Evolutionary conservation across 2,329 filamentous ascomycete species (phyloP).

Genomic region (Malbranchea zuffiana): DNA sequence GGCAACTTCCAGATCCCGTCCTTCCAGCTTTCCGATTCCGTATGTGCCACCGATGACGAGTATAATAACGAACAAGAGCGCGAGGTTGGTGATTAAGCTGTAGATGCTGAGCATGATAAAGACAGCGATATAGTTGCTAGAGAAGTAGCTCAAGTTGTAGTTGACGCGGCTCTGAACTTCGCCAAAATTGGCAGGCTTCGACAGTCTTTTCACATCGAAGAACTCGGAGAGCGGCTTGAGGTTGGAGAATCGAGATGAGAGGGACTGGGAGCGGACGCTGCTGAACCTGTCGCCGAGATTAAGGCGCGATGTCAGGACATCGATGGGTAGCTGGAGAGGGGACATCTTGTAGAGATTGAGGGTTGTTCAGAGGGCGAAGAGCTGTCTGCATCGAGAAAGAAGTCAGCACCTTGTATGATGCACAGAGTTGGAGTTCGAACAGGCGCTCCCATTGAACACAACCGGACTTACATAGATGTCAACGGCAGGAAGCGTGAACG

Average conservation of each 20-base stretch:
- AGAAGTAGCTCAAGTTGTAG: slow-evolving; percentile 96
- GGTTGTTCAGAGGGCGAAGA: neutral
- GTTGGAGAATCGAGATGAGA: slow-evolving; percentile 80
- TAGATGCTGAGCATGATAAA: slow-evolving; percentile 96
- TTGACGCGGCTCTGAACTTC: slow-evolving; percentile 88
- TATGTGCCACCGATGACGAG: slow-evolving; percentile 79
- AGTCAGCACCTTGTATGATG: too few relatives aligned
- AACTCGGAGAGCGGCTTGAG: slow-evolving; percentile 86
- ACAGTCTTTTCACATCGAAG: slow-evolving; percentile 87
- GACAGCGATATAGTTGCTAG: slow-evolving; percentile 92
- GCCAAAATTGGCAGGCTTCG: slow-evolving; percentile 82
- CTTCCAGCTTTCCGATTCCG: slow-evolving; percentile 80
- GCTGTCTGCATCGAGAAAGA: too few relatives aligned
- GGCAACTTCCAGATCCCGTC: slow-evolving; percentile 78
- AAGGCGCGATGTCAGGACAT: slow-evolving; percentile 80
- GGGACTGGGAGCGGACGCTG: slow-evolving; percentile 64
- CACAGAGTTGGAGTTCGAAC: too few relatives aligned
- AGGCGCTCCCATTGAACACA: too few relatives aligned
- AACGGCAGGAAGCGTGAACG: too few relatives aligned
- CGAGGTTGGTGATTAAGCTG: slow-evolving; percentile 75
- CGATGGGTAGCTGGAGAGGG: slow-evolving; percentile 84
- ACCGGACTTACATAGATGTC: too few relatives aligned
- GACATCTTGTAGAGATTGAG: slow-evolving; percentile 50
- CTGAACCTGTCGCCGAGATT: slow-evolving; percentile 78
- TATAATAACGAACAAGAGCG: slow-evolving; percentile 84